Evolutionary conservation across 495 filamentous ascomycete species (phyloP).

Genomic region (Corynascus novoguineensis): DNA sequence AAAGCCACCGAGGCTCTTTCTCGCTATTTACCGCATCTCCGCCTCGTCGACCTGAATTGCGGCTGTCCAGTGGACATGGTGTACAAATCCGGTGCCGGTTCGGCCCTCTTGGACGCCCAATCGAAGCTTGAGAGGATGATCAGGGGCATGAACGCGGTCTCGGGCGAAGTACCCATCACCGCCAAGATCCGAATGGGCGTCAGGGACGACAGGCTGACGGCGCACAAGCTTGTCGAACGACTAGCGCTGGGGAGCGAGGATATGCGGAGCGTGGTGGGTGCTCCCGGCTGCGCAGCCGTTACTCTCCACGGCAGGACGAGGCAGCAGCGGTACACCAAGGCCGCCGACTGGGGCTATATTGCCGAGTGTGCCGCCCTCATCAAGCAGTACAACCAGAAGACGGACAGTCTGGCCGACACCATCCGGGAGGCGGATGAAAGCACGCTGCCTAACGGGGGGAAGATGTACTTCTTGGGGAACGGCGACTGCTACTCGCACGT

Average conservation of each 20-base stretch:
- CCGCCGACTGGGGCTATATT: slow-evolving; percentile 90
- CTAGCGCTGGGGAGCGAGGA: slow-evolving; percentile 73
- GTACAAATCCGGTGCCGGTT: slow-evolving; percentile 78
- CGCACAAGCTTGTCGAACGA: slow-evolving; percentile 74
- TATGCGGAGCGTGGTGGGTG: slow-evolving; percentile 53
- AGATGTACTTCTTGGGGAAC: slow-evolving; percentile 88
- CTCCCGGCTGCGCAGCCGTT: slow-evolving; percentile 80
- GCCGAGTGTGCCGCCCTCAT: slow-evolving; percentile 82
- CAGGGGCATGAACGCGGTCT: slow-evolving; percentile 89
- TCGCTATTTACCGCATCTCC: slow-evolving; percentile 67
- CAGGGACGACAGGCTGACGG: slow-evolving; percentile 69
- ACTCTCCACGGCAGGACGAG: slow-evolving; percentile 89
- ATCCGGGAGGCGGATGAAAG: slow-evolving; percentile 65
- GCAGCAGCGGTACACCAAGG: slow-evolving; percentile 87
- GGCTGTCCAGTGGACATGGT: slow-evolving; percentile 95
- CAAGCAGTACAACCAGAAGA: slow-evolving; percentile 63
- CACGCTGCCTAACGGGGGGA: slow-evolving; percentile 52
- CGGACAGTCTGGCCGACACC: slow-evolving; percentile 64
- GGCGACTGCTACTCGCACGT: slow-evolving; percentile 91
- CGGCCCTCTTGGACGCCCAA: slow-evolving; percentile 81
- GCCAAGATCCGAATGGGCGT: slow-evolving; percentile 94
- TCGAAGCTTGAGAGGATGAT: slow-evolving; percentile 87
- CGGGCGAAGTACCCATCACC: slow-evolving; percentile 79
- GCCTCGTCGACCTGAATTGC: slow-evolving; percentile 91
- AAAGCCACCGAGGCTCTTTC: slow-evolving; percentile 81